Evolutionary conservation across 208 protist genomes (phyloP), one percentile per base, ranked within the genome.

Genomic region (Leptomonas pyrrhocoris): DNA sequence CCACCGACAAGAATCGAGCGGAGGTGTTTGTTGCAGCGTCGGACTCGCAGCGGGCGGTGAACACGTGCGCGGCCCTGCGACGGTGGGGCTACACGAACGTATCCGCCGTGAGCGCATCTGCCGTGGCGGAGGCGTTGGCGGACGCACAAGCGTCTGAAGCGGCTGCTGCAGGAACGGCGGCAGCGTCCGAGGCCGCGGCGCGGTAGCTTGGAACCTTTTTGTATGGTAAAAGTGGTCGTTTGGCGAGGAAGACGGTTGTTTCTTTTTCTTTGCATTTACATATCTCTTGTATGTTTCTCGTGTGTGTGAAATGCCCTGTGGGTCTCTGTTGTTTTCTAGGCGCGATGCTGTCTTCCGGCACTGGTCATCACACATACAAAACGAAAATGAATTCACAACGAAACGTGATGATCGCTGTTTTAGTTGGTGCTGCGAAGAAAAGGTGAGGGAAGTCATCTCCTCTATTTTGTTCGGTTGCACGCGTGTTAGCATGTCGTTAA

Each of bases 71-170:
- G 18, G 88, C 88, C 7, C 72, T 94, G 59, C 79, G 79, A n/a
- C 86, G 88, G 23, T 92, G 86, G 86, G 91, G 91, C 12, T 96
- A 93, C 70, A 31, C 73, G 6, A 68, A 77, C 18, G 81, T 94
- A 9, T 42, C 63, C 25, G 36, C 84, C 12, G 67, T 88, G 18
- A 83, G 88, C 31, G 80, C 77, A 13, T 68, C 68, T 12, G 50
- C 75, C 0, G 73, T 85, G 27, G 56, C 66, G 21, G 58, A 73
- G 18, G 72, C 72, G 38, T 40, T 90, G 16, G 54, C 49, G 11
- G 55, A 68, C 1, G 48, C 49, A 31, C 8, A 61, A 28, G 51
- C 55, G 36, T 48, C 16, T n/a, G 43, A 48, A 48, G 43, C 18
- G 11, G 43, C 16, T 30, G 27, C 30, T 36, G 21, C 23, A 56